A percentile compares a stretch with the other conserved stretches of the same genome.
Conservation (phyloP, 2,329 filamentous ascomycete genomes). For the Penicillium frequentans region DNA sequence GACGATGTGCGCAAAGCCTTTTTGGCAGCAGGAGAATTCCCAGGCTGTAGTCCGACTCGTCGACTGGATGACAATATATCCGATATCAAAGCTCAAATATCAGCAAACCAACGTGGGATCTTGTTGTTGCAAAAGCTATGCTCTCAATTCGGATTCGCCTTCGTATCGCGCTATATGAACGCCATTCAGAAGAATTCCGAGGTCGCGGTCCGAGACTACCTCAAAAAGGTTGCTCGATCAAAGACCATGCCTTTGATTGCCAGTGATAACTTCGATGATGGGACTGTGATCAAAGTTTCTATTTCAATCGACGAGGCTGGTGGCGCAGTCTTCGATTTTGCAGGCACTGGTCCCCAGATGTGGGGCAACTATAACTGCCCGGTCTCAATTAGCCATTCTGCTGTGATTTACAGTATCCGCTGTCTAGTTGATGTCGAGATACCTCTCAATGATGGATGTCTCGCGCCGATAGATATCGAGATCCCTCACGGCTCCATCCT, state of each 20-base stretch:
- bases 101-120: conserved; percentile 79
- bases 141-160: background rate
- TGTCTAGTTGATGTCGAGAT: conserved; percentile 73
- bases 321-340: conserved; percentile 72
- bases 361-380: conserved; percentile 43
- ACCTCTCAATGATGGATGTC: conserved; percentile 76
- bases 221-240: conserved; percentile 6
- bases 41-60: conserved; percentile 71
- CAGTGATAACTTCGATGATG: conserved; percentile 78
- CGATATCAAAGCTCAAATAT: conserved; percentile 77
- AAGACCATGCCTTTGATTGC: conserved; percentile 40
- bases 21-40: conserved; percentile 40
- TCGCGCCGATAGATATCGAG: conserved; percentile 67
- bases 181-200: conserved; percentile 69
- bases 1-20: background rate
- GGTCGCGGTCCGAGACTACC: conserved; percentile 61
- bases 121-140: conserved; percentile 20
- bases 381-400: conserved; percentile 66
- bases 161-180: conserved; percentile 35
- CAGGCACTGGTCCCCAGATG: conserved; percentile 55
- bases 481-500: conserved; percentile 71
- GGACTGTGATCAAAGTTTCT: conserved; percentile 68
- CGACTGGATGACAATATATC: conserved; percentile 76
- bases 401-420: conserved; percentile 79
- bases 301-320: conserved; percentile 69